Evolutionary conservation across 2,329 filamentous ascomycete species (phyloP), one percentile per base, ranked within the genome.

Genomic region (Elsinoe batatas): DNA sequence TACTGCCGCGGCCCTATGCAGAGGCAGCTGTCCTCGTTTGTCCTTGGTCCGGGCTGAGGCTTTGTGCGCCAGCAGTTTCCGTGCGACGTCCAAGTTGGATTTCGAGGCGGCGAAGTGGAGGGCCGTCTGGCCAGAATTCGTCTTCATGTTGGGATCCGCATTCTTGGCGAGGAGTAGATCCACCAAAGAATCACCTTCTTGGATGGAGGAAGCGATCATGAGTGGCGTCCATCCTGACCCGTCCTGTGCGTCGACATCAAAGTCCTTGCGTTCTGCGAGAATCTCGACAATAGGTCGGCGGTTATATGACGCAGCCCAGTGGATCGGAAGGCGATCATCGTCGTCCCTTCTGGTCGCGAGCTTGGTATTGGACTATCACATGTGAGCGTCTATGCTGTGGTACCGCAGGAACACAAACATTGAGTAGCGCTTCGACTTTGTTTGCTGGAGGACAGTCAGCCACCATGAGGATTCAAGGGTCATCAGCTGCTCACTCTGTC

Each of bases 91-190:
- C 43, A 96, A 75, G 67, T 95, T 91, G 64, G 82, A 82, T 71
- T 98, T 98, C 32, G 90, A 95, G 12, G 88, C 85, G 49, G 90
- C 83, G 67, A 97, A 95, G 71, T 97, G 91, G 17, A 98, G 79
- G 8, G 86, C 88, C 18, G 90, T 95, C 72, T 87, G 85, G 58
- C 84, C 84, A 58, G 74, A 80, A 67, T 81, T 77, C 82, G 85
- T 91, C 70, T 85, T 89, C 58, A 81, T 76, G 64, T 88, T 86
- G 0, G 87, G 76, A 62, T 90, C 84, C 3, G 88, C 87, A 32
- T 79, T 84, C 65, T 83, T 85, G 53, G 75, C 72, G 1, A 93
- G 74, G 8, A 93, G 76, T 1, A 89, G 69, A 40, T 82, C 78
- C 12, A 90, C 77, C 1, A 91, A 71, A 8, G 78, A 76, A 58